Evolutionary conservation across 1,284 basidiomycete species (phyloP), one percentile per base, ranked within the genome.

Genomic region (Sporisorium exsertum): DNA sequence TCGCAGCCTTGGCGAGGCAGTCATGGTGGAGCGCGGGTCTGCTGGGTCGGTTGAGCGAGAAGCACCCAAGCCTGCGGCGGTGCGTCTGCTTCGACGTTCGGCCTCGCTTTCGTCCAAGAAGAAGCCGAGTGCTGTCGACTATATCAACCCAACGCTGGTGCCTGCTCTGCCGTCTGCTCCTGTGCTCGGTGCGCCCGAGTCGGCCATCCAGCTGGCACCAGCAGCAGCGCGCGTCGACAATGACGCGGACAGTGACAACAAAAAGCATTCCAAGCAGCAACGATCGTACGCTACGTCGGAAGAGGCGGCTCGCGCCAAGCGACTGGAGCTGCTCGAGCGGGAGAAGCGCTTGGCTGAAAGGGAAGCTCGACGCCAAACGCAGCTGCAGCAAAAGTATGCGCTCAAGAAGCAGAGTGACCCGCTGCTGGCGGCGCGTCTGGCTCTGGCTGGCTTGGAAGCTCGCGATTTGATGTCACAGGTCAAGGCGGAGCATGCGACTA

Each of bases 351-450:
- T 49, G 1, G 58, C 58, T 1, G 68, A 66, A 10, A 71, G 62
- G 58, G 78, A 80, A 51, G 53, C 54, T 8, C 54, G 53, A 32
- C 64, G 72, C 29, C 71, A 77, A 51, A 58, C 57, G 8, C 60
- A 70, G 20, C 49, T 72, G 40, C 75, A 72, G 63, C 42, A 61
- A 18, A 72, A 64, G 59, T 78, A 80, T 43, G 78, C 78, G 20
- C 59, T 57, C 20, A 78, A 72, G 63, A 80, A 80, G 70, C 69
- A 75, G 58, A 71, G 53, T 29, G 78, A 80, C 54, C 78, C 78
- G 22, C 45, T 80, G 47, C 69, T 80, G 5, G 78, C 78, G 9
- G 63, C 75, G 2, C 63, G 78, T 12, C 55, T 80, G 40, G 78
- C 78, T 12, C 67, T 80, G 15, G 60, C 62, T 6, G 78, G 78